A percentile compares a stretch with the other conserved stretches of the same genome.
phyloP scores from a whole-genome alignment of 2,329 filamentous ascomycete genomes.

The Orbilia ellipsospora region DNA sequence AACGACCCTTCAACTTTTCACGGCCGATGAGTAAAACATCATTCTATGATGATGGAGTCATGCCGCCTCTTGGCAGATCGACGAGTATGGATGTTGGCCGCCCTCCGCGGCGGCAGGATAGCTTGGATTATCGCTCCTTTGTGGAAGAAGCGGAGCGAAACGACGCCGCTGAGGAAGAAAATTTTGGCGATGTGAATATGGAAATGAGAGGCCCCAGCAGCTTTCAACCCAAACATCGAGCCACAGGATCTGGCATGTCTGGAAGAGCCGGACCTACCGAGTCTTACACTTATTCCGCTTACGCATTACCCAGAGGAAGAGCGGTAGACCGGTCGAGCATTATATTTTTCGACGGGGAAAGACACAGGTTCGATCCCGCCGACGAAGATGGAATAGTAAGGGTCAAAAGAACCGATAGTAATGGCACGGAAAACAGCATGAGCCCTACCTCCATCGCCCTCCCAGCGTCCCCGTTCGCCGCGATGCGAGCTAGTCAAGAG shows the following conservation, averaged over 20 bases:
- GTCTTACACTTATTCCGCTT: conserved; percentile 48
- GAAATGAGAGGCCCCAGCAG: conserved; percentile 43
- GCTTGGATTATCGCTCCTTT: conserved; percentile 47
- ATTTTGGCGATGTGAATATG: conserved; percentile 35
- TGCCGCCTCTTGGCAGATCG: conserved; percentile 70
- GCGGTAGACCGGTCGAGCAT: conserved; percentile 44
- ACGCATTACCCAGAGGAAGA: conserved; percentile 40
- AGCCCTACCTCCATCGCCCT: conserved; percentile 18
- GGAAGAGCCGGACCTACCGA: conserved; percentile 39
- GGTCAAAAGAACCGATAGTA: conserved; percentile 13
- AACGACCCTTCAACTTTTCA: conserved; percentile 90
- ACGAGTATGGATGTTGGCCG: conserved; percentile 73
- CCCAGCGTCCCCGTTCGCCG: conserved; percentile 39
- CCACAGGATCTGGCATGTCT: conserved; percentile 45
- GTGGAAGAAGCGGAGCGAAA: conserved; percentile 34
- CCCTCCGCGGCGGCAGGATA: conserved; percentile 28
- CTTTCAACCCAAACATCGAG: conserved; percentile 35
- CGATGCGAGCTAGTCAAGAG: conserved; percentile 45
- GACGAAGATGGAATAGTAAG: conserved; percentile 11
- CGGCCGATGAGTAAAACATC: conserved; percentile 81
- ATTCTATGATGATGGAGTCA: conserved; percentile 69
- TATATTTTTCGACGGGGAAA: conserved; percentile 48
- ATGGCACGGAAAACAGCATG: conserved; percentile 29
- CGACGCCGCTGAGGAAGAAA: conserved; percentile 37
- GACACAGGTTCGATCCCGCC: conserved; percentile 32